These are phyloP conservation scores for Talaromyces ruber DNA, from an alignment of 495 filamentous ascomycete genomes.

Conservation along the genomic window DNA sequence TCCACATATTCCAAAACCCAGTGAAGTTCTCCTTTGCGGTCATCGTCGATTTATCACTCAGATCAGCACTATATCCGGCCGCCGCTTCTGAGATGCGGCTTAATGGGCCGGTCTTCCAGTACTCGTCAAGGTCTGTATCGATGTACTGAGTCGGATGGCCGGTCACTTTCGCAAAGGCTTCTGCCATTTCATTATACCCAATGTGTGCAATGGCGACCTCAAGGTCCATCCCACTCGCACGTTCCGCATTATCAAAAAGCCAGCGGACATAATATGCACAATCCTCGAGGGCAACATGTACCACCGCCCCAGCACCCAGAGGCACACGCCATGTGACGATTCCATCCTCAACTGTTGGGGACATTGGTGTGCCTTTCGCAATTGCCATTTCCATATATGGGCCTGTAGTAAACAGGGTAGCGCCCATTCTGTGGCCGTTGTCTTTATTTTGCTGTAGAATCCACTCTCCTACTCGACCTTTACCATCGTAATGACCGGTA, in stretches of 20 bases:
- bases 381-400: conserved; percentile 38
- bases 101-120: conserved; percentile 19
- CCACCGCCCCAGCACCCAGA: conserved; percentile 30
- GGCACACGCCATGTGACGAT: conserved; percentile 37
- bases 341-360: conserved; percentile 9
- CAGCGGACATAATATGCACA: conserved; percentile 45
- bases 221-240: conserved; percentile 42
- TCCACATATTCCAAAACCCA: conserved; percentile 44
- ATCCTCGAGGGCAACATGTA: conserved; percentile 43
- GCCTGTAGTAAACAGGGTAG: conserved; percentile 39
- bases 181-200: conserved; percentile 33
- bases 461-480: conserved; percentile 45
- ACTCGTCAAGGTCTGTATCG: conserved; percentile 32
- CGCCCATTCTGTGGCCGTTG: background rate
- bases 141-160: conserved; percentile 38
- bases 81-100: conserved; percentile 10
- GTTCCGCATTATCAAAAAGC: conserved; percentile 44
- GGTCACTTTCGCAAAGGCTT: conserved; percentile 43
- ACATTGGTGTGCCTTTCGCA: background rate
- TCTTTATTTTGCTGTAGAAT: conserved; percentile 18
- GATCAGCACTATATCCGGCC: conserved; percentile 32
- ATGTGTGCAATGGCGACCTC: conserved; percentile 41
- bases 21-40: conserved; percentile 41
- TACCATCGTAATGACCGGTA: conserved; percentile 45
- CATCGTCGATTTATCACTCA: conserved; percentile 31